phyloP scores from a whole-genome alignment of 2,329 filamentous ascomycete genomes.

The Leptosphaerulina australis region DNA sequence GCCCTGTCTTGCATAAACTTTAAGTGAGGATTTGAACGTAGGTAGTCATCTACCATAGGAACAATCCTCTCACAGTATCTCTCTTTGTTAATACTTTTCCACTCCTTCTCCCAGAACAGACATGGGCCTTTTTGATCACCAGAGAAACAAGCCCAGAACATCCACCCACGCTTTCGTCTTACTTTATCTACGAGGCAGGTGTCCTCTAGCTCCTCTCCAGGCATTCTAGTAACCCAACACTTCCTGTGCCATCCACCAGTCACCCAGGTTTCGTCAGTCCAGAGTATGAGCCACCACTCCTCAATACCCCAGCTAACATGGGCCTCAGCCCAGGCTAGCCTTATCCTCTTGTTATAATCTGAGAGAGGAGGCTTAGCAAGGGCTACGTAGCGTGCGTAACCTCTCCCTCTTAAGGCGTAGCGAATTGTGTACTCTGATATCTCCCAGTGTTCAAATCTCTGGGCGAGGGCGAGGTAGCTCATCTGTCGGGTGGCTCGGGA shows the following conservation, averaged over 20 bases:
- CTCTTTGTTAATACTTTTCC: constrained; percentile 32
- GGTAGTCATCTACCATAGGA: neutral
- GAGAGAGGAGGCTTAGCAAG: neutral
- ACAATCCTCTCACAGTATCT: constrained; percentile 20
- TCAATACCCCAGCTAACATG: constrained; percentile 7
- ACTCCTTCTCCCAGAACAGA: constrained; percentile 45
- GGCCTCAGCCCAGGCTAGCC: constrained; percentile 2
- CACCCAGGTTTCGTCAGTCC: constrained; percentile 14
- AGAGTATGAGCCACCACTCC: constrained; percentile 8
- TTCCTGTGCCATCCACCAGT: constrained; percentile 8
- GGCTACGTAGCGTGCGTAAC: neutral
- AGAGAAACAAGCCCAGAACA: constrained; percentile 24
- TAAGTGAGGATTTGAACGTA: constrained; percentile 10
- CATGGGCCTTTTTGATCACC: constrained; percentile 30
- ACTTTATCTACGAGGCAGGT: constrained; percentile 11
- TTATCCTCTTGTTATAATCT: neutral
- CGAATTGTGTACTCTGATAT: neutral
- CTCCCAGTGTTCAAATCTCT: neutral
- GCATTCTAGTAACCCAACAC: constrained; percentile 3
- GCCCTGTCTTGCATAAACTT: constrained; percentile 18
- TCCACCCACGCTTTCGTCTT: constrained; percentile 1
- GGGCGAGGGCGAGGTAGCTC: neutral
- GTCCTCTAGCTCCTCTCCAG: constrained; percentile 7
- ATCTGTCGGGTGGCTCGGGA: neutral
- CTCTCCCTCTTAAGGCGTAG: neutral